Evolutionary conservation across 768 basidiomycete genomes (phyloP).

Genomic region (Mycena leptocephala): DNA sequence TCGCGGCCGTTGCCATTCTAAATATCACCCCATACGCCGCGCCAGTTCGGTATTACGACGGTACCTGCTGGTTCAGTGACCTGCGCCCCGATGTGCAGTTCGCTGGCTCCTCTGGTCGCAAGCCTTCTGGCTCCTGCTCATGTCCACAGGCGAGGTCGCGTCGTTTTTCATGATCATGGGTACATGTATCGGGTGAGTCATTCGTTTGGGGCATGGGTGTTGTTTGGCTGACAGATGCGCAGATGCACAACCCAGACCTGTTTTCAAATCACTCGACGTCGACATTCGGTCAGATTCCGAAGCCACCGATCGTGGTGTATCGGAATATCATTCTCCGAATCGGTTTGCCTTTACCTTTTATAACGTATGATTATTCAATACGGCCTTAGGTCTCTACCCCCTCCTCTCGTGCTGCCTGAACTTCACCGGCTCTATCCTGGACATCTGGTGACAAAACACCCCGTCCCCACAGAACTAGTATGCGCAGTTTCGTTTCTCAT

Average conservation of each 20-base stretch:
- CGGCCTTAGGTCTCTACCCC: constrained; percentile 6
- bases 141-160: constrained; percentile 8
- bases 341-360: background rate
- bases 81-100: constrained; percentile 20
- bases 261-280: background rate
- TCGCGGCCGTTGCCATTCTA: background rate
- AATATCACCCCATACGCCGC: constrained; percentile 10
- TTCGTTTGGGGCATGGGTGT: background rate
- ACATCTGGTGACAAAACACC: constrained; percentile 7
- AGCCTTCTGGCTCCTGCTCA: constrained; percentile 8
- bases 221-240: constrained; percentile 2
- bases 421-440: constrained; percentile 7
- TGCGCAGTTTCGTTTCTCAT: background rate
- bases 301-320: background rate
- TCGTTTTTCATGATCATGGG: background rate
- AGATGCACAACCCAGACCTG: background rate
- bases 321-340: background rate
- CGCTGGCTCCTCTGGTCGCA: constrained; percentile 16
- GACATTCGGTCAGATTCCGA: background rate
- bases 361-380: background rate
- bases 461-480: constrained; percentile 10
- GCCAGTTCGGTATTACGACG: constrained; percentile 10
- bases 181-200: constrained; percentile 13
- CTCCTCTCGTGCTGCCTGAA: constrained; percentile 15
- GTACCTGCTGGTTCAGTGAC: constrained; percentile 20